Percentiles rank a stretch among this genome's conserved stretches.
Evolutionary conservation across 2,329 filamentous ascomycete genomes (phyloP).

Genomic region (Amauroascus verrucosus): DNA sequence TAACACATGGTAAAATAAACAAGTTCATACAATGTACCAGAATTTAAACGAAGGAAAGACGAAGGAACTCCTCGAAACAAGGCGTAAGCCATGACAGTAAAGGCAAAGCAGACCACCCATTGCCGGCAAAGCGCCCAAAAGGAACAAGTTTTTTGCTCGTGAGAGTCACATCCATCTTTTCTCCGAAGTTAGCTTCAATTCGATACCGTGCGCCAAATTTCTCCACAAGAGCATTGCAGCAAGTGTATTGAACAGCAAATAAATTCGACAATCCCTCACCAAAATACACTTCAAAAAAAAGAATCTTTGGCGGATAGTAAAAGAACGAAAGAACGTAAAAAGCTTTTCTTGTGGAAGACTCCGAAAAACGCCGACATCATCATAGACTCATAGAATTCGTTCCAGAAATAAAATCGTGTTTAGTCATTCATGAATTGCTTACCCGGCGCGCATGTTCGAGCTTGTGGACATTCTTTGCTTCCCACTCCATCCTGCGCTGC

Average conservation of each 20-base stretch:
- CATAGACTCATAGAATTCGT: constrained; percentile 11
- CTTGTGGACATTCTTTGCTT: constrained; percentile 34
- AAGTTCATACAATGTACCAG: constrained; percentile 10
- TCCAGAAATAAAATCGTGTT: constrained; percentile 3
- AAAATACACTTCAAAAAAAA: constrained; percentile 7
- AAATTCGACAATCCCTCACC: constrained; percentile 10
- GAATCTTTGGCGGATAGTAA: not conserved
- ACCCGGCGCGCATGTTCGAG: constrained; percentile 10
- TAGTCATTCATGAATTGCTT: constrained; percentile 7
- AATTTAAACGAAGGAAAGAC: constrained; percentile 1
- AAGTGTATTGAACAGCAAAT: constrained; percentile 1
- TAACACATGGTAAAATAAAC: not conserved
- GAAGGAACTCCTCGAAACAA: not conserved
- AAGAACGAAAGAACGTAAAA: not conserved
- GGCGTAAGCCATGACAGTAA: constrained; percentile 1
- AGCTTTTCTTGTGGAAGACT: not conserved
- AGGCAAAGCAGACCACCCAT: not conserved
- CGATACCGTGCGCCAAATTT: constrained; percentile 1
- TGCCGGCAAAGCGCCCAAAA: not conserved
- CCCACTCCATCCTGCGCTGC: constrained; percentile 39
- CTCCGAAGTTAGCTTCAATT: not conserved
- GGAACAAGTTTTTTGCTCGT: constrained; percentile 2
- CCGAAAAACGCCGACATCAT: constrained; percentile 10
- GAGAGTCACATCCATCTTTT: constrained; percentile 10
- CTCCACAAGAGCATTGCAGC: not conserved